These are phyloP conservation scores for Zancudomyces culisetae DNA, from an alignment of 371 early-diverging fungal species.

Conservation along the genomic window DNA sequence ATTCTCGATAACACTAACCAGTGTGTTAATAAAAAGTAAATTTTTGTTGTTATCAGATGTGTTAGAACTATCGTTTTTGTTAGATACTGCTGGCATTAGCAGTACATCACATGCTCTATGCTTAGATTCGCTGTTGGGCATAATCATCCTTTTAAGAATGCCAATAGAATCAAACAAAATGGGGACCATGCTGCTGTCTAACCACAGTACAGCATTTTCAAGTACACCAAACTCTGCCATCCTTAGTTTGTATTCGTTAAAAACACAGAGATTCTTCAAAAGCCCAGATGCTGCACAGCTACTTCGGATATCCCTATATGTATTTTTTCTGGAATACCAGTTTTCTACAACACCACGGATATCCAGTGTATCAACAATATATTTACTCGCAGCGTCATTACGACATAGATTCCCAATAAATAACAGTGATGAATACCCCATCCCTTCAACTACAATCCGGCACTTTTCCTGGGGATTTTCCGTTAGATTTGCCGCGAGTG, in stretches of 20 bases:
- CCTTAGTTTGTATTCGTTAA: too few species aligned
- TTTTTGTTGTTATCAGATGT: too few species aligned
- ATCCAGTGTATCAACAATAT: neutral
- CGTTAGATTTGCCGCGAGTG: too few species aligned
- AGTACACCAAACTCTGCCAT: neutral
- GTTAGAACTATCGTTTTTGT: too few species aligned
- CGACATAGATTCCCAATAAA: neutral
- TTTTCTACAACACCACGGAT: neutral
- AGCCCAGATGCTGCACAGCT: neutral
- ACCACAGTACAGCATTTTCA: neutral
- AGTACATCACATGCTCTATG: too few species aligned
- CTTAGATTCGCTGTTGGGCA: too few species aligned
- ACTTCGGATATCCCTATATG: neutral
- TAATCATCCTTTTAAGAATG: too few species aligned
- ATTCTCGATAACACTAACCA: constrained; percentile 5
- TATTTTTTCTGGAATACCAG: neutral
- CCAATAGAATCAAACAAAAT: neutral
- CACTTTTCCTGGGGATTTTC: too few species aligned
- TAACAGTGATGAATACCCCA: neutral
- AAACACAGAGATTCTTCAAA: neutral
- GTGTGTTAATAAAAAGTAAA: too few species aligned
- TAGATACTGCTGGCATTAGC: too few species aligned
- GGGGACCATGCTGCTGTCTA: neutral
- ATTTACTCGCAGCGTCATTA: neutral
- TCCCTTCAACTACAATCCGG: neutral